Evolutionary conservation across 306 rosid genomes (phyloP).

Genomic region (Rosa persica): DNA sequence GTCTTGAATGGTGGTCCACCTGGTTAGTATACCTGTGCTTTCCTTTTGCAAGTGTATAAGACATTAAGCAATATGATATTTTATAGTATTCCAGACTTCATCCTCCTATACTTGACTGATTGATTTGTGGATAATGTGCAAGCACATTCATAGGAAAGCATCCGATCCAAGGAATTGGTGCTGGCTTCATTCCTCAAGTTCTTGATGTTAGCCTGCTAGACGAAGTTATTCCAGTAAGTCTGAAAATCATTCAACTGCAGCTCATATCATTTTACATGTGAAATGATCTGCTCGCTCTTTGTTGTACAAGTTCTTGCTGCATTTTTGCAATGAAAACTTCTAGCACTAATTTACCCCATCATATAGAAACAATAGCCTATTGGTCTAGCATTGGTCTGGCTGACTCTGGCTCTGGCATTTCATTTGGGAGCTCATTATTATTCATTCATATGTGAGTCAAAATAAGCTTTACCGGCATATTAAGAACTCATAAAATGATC

Average conservation of each 20-base stretch:
- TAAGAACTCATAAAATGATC: too few species aligned
- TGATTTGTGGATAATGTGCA: neutral
- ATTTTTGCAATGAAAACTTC: neutral
- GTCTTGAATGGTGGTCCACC: constrained; percentile 72
- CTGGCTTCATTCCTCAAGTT: constrained; percentile 53
- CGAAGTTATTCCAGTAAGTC: constrained; percentile 62
- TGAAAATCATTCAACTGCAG: neutral
- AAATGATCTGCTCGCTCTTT: too few species aligned
- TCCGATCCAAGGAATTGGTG: constrained; percentile 75
- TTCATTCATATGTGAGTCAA: neutral
- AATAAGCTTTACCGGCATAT: too few species aligned
- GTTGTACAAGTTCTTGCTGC: neutral
- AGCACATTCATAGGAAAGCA: constrained; percentile 53
- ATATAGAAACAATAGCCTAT: neutral
- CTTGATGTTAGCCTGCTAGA: constrained; percentile 58
- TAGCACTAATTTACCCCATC: neutral
- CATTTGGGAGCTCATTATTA: neutral
- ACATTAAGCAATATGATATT: neutral
- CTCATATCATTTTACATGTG: neutral
- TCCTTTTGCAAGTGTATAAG: neutral
- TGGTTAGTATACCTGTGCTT: constrained; percentile 40
- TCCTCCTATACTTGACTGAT: neutral
- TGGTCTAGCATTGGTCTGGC: neutral
- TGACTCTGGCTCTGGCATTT: neutral
- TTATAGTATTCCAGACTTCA: neutral